These are phyloP conservation scores for Aspergillus fischeri DNA, from an alignment of 2,329 filamentous ascomycete genomes.

Conservation along the genomic window DNA sequence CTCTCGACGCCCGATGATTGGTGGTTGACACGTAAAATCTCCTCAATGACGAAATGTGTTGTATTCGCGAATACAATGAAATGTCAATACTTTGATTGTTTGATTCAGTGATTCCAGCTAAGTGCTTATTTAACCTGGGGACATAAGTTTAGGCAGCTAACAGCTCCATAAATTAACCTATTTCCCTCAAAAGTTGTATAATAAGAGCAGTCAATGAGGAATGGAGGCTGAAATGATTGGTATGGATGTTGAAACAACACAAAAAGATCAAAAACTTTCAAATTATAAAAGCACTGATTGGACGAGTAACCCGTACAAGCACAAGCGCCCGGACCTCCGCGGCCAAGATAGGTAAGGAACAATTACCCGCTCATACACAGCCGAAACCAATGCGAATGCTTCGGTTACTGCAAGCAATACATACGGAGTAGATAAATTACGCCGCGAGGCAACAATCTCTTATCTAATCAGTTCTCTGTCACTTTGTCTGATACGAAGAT, in stretches of 20 bases:
- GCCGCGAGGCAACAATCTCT: neutral
- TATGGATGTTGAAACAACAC: neutral
- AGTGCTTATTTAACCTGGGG: neutral
- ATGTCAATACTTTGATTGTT: neutral
- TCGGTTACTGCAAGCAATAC: too few species aligned
- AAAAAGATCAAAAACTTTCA: neutral
- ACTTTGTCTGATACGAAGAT: neutral
- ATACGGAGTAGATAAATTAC: too few species aligned
- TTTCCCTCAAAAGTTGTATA: neutral
- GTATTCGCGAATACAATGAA: neutral
- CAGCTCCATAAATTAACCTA: neutral
- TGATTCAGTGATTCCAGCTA: neutral
- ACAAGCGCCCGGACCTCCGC: neutral
- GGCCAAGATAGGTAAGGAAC: neutral
- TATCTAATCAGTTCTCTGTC: neutral
- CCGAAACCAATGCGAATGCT: neutral
- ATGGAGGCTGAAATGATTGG: neutral
- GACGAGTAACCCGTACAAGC: neutral
- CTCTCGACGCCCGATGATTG: neutral
- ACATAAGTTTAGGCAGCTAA: neutral
- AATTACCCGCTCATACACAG: neutral
- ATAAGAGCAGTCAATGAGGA: neutral
- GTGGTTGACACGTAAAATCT: neutral
- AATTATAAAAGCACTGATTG: neutral
- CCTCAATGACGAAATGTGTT: conserved; percentile 8